Evolutionary conservation across 257 asterid species (phyloP).

Genomic region (Capsicum rhomboideum): DNA sequence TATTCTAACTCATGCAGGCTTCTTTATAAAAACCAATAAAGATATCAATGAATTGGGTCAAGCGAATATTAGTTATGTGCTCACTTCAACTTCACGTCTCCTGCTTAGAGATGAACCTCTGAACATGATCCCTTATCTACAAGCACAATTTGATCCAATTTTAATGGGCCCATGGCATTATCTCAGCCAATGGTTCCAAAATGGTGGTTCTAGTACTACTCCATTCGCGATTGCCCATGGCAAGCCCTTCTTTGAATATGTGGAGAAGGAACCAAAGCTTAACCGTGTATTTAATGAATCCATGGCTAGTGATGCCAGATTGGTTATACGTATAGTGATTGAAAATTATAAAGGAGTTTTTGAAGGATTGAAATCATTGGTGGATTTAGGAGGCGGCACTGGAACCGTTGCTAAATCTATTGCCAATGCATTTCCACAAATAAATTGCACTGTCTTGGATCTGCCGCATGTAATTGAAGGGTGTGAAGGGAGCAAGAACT

Average conservation of each 20-base stretch:
- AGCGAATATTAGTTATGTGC: background rate
- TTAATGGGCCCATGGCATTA: background rate
- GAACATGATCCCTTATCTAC: background rate
- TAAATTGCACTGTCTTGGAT: constrained; percentile 8
- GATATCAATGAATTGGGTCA: no score
- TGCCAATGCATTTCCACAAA: constrained; percentile 2
- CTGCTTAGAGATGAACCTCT: background rate
- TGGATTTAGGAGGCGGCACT: background rate
- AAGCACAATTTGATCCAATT: background rate
- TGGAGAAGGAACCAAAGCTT: background rate
- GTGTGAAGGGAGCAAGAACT: background rate
- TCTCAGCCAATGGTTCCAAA: background rate
- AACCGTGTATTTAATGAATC: background rate
- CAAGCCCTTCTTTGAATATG: background rate
- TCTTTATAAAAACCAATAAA: background rate
- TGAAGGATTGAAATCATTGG: constrained; percentile 7
- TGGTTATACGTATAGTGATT: background rate
- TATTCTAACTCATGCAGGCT: background rate
- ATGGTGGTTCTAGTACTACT: background rate
- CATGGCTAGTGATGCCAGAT: constrained; percentile 7
- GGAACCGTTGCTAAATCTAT: background rate
- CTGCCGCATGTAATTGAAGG: constrained; percentile 9
- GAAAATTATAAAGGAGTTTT: background rate
- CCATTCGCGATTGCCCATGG: background rate
- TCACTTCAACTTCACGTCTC: background rate